phyloP scores from a whole-genome alignment of 1,139 yeast species.

The Sugiyamaella japonica region DNA sequence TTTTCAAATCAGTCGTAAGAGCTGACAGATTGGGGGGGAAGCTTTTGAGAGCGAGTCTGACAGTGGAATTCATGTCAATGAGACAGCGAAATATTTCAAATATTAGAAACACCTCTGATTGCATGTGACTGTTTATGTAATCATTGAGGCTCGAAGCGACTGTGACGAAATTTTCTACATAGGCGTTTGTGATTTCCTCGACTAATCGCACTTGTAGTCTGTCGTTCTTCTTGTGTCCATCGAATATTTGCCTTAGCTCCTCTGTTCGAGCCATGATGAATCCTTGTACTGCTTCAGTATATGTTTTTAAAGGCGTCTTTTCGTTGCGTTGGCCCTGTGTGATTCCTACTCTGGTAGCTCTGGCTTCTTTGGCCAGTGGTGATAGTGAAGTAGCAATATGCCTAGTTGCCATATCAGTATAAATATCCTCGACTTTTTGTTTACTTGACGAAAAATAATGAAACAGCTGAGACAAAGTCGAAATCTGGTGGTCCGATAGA shows the following conservation, averaged over 20 bases:
- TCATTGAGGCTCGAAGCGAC: constrained; percentile 41
- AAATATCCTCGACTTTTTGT: constrained; percentile 46
- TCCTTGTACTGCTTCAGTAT: constrained; percentile 54
- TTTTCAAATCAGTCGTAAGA: constrained; percentile 28
- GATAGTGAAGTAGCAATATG: constrained; percentile 48
- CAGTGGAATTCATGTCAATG: constrained; percentile 22
- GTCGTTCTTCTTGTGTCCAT: constrained; percentile 19
- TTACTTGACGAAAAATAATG: constrained; percentile 39
- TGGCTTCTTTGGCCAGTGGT: constrained; percentile 49
- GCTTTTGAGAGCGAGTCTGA: constrained; percentile 22
- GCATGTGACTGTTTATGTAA: constrained; percentile 27
- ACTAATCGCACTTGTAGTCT: constrained; percentile 15
- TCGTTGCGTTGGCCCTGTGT: constrained; percentile 38
- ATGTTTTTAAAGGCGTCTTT: constrained; percentile 56
- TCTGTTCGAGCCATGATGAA: constrained; percentile 40
- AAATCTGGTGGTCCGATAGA: constrained; percentile 23
- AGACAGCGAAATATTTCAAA: constrained; percentile 36
- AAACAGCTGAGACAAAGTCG: constrained; percentile 26
- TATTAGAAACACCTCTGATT: constrained; percentile 31
- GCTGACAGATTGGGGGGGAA: constrained; percentile 30
- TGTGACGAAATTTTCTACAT: constrained; percentile 41
- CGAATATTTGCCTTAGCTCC: constrained; percentile 28
- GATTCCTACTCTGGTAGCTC: constrained; percentile 29
- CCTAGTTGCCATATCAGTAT: constrained; percentile 50
- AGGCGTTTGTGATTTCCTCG: constrained; percentile 43